A percentile compares a stretch with the other conserved stretches of the same genome.
These are phyloP conservation scores for Saccharum spontaneum DNA, from an alignment of 176 grass and related monocot species.

Conservation along the genomic window DNA sequence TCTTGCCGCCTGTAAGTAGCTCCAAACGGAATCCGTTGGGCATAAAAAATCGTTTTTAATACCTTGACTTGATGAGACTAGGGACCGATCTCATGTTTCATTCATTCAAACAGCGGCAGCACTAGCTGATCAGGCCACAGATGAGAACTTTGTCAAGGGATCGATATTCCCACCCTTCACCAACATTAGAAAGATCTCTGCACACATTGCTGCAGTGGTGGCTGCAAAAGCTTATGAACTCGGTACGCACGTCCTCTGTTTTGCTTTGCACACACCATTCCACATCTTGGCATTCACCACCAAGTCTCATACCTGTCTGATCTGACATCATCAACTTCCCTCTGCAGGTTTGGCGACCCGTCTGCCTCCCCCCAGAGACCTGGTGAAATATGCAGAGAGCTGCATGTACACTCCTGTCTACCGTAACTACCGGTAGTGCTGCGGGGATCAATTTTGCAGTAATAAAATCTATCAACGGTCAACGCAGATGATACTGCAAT, in stretches of 20 bases:
- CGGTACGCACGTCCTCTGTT: slow-evolving; percentile 35
- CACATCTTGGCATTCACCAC: too few species aligned
- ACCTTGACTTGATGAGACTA: background rate
- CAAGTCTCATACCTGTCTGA: too few species aligned
- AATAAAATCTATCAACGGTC: slow-evolving; percentile 33
- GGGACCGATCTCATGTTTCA: background rate
- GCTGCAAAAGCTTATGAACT: slow-evolving; percentile 96
- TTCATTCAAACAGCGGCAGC: slow-evolving; percentile 65
- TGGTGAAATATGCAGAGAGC: slow-evolving; percentile 87
- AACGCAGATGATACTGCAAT: slow-evolving; percentile 22
- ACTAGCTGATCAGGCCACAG: slow-evolving; percentile 69
- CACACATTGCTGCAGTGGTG: slow-evolving; percentile 75
- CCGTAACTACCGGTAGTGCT: slow-evolving; percentile 67
- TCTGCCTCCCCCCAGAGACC: slow-evolving; percentile 63
- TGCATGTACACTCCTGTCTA: slow-evolving; percentile 94
- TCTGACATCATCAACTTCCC: too few species aligned
- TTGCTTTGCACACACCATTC: background rate
- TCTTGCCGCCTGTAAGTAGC: slow-evolving; percentile 90
- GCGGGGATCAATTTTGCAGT: slow-evolving; percentile 51
- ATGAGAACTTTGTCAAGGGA: slow-evolving; percentile 73
- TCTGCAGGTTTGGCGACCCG: too few species aligned
- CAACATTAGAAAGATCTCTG: slow-evolving; percentile 90
- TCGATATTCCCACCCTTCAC: slow-evolving; percentile 89
- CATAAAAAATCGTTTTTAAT: background rate
- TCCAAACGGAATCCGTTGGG: background rate